Conservation (phyloP, 1,284 basidiomycete genomes). For the Stygiomarasmius scandens region DNA sequence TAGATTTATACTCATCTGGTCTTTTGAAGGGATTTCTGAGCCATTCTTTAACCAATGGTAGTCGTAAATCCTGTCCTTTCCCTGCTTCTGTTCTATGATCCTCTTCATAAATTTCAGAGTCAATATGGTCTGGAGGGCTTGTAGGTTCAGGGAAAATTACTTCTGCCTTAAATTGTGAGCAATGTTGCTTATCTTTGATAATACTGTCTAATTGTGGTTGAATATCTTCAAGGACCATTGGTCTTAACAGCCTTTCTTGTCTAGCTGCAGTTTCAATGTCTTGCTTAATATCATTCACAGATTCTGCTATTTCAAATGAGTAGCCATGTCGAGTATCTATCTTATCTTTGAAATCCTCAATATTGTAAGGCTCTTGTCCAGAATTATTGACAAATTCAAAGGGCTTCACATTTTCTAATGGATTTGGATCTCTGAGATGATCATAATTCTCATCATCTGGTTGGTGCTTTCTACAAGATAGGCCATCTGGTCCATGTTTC, state of each 20-base stretch:
- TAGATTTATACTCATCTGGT: background rate
- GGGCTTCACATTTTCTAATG: background rate
- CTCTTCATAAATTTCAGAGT: slow-evolving; percentile 9
- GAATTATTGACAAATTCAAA: background rate
- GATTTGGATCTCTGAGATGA: slow-evolving; percentile 12
- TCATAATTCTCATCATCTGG: slow-evolving; percentile 20
- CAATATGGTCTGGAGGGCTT: background rate
- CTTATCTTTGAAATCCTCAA: slow-evolving; percentile 17
- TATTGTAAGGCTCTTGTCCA: background rate
- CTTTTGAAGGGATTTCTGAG: background rate
- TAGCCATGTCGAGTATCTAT: slow-evolving; percentile 20
- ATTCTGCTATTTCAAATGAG: background rate
- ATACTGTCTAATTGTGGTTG: too few species aligned
- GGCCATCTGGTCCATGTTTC: slow-evolving; percentile 30
- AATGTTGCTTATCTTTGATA: background rate
- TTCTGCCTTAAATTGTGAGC: too few species aligned
- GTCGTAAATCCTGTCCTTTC: background rate
- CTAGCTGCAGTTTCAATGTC: background rate
- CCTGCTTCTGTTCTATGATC: slow-evolving; percentile 7
- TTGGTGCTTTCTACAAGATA: slow-evolving; percentile 24
- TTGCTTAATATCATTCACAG: background rate
- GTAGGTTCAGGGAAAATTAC: background rate
- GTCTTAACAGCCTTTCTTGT: background rate
- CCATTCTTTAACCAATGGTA: slow-evolving; percentile 1
- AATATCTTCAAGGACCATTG: background rate